Percentiles rank a stretch among this genome's conserved stretches.
Evolutionary conservation across 1,284 basidiomycete genomes (phyloP).

Genomic region (Gomphus bonarii): DNA sequence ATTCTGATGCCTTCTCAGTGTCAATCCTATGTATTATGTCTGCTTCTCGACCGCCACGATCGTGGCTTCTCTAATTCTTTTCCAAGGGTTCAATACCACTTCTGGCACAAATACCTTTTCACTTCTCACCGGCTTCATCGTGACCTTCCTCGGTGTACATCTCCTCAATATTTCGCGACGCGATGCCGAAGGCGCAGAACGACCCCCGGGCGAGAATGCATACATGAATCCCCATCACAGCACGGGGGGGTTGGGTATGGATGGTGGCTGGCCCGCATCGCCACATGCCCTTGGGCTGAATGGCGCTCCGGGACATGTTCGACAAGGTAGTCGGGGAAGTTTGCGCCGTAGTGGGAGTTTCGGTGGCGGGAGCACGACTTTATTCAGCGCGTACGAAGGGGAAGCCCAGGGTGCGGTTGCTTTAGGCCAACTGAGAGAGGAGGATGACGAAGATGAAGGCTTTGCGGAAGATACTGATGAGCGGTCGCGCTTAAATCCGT

Average conservation of each 20-base stretch:
- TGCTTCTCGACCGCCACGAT: constrained; percentile 97
- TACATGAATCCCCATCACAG: constrained; percentile 69
- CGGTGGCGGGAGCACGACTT: constrained; percentile 27
- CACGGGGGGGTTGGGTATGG: constrained; percentile 50
- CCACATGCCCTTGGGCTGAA: constrained; percentile 23
- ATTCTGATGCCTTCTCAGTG: constrained; percentile 35
- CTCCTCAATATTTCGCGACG: constrained; percentile 79
- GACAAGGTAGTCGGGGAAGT: constrained; percentile 34
- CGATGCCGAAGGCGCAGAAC: constrained; percentile 33
- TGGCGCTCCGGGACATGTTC: constrained; percentile 22
- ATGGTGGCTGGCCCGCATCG: constrained; percentile 49
- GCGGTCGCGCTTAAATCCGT: constrained; percentile 31
- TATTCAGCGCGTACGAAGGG: constrained; percentile 54
- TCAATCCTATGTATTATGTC: constrained; percentile 98
- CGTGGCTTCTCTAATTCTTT: constrained; percentile 89
- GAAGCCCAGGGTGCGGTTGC: constrained; percentile 24
- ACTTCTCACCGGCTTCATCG: constrained; percentile 77
- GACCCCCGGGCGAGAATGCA: constrained; percentile 53
- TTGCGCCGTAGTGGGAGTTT: constrained; percentile 50
- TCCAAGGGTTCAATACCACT: constrained; percentile 93
- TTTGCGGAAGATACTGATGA: constrained; percentile 32
- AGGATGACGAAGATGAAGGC: constrained; percentile 19
- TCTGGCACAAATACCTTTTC: constrained; percentile 76
- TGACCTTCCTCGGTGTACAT: constrained; percentile 90
- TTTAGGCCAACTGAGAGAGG: constrained; percentile 33